phyloP scores from a whole-genome alignment of 208 protist species.

The Trypanosoma avium region DNA sequence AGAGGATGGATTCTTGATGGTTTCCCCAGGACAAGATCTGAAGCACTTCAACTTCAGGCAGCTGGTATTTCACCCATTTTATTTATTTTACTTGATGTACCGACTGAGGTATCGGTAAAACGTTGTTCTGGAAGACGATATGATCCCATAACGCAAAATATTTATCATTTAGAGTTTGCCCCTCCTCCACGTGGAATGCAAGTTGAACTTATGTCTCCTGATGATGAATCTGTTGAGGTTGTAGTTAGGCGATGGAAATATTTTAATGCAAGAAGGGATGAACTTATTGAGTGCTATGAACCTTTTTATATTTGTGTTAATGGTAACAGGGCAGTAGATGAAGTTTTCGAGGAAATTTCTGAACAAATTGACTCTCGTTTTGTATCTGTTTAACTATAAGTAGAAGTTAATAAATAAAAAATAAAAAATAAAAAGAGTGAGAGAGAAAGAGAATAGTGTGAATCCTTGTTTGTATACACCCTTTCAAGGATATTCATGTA shows the following conservation, averaged over 20 bases:
- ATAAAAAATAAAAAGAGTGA: too few relatives aligned
- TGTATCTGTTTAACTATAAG: constrained; percentile 26
- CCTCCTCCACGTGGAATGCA: constrained; percentile 19
- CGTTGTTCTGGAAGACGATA: constrained; percentile 32
- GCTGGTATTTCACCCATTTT: constrained; percentile 63
- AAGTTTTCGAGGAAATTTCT: constrained; percentile 45
- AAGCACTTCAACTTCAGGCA: constrained; percentile 76
- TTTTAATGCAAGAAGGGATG: constrained; percentile 46
- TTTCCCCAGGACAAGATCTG: constrained; percentile 68
- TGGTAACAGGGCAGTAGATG: constrained; percentile 30
- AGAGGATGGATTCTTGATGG: constrained; percentile 86
- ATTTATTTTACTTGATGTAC: constrained; percentile 68
- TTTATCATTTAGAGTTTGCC: constrained; percentile 22
- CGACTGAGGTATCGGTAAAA: constrained; percentile 32
- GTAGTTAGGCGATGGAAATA: constrained; percentile 41
- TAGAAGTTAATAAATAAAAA: too few relatives aligned
- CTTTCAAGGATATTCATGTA: background rate
- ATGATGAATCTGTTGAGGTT: constrained; percentile 40
- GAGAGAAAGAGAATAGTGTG: too few relatives aligned
- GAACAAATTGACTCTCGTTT: constrained; percentile 47
- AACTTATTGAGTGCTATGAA: constrained; percentile 58
- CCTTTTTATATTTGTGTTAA: constrained; percentile 57
- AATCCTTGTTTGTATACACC: background rate
- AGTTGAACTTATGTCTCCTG: constrained; percentile 15
- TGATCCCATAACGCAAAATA: constrained; percentile 24